phyloP scores from a whole-genome alignment of 2,329 filamentous ascomycete genomes.

The Xylariaceae sp. region DNA sequence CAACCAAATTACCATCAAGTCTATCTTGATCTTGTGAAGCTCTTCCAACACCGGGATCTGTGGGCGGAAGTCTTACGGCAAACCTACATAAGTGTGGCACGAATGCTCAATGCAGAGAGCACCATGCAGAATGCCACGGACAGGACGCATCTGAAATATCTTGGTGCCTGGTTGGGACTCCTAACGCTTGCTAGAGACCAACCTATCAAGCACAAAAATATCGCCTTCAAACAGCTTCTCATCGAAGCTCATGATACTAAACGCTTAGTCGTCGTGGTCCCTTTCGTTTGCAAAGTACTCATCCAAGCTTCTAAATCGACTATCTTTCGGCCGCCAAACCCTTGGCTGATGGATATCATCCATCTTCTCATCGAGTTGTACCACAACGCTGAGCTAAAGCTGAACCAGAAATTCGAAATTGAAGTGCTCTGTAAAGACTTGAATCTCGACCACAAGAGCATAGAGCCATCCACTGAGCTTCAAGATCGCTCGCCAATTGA shows the following conservation, averaged over 20 bases:
- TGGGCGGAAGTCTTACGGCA: slow-evolving; percentile 90
- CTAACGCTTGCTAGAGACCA: slow-evolving; percentile 89
- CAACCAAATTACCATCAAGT: slow-evolving; percentile 95
- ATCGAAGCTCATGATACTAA: slow-evolving; percentile 93
- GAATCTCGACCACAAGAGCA: slow-evolving; percentile 83
- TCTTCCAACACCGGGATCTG: slow-evolving; percentile 71
- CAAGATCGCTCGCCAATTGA: slow-evolving; percentile 65
- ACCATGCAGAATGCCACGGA: slow-evolving; percentile 82
- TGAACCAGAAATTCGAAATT: slow-evolving; percentile 98
- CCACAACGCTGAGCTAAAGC: slow-evolving; percentile 83
- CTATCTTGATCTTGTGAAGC: slow-evolving; percentile 81
- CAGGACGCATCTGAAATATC: slow-evolving; percentile 82
- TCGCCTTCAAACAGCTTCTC: slow-evolving; percentile 92
- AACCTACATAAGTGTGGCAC: slow-evolving; percentile 80
- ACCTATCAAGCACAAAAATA: slow-evolving; percentile 92
- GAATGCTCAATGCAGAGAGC: slow-evolving; percentile 83
- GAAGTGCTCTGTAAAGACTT: slow-evolving; percentile 94
- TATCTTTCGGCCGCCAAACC: slow-evolving; percentile 90
- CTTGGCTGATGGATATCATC: slow-evolving; percentile 96
- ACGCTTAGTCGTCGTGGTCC: slow-evolving; percentile 84
- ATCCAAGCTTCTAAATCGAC: slow-evolving; percentile 77
- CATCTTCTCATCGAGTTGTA: slow-evolving; percentile 89
- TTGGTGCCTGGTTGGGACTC: slow-evolving; percentile 89
- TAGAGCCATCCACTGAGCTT: slow-evolving; percentile 82
- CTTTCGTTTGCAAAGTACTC: slow-evolving; percentile 95